A percentile compares a stretch with the other conserved stretches of the same genome.
phyloP scores from a whole-genome alignment of 768 basidiomycete genomes.

The Epithele typhae region DNA sequence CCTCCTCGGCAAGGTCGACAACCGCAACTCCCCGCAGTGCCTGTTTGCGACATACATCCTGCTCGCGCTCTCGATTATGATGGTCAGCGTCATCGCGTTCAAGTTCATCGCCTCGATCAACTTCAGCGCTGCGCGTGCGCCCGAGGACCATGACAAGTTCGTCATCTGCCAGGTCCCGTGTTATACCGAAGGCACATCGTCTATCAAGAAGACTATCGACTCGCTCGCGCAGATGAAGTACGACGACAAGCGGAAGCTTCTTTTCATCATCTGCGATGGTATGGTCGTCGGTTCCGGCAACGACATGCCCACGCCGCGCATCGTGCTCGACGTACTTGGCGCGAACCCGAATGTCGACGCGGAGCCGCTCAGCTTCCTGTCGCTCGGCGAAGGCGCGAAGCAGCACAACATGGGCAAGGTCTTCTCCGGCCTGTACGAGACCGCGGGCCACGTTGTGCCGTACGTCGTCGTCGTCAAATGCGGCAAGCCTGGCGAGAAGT shows the following conservation, averaged over 20 bases:
- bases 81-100: constrained; percentile 95
- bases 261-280: constrained; percentile 93
- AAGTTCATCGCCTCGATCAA: constrained; percentile 92
- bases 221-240: constrained; percentile 93
- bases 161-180: constrained; percentile 98
- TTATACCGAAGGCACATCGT: constrained; percentile 93
- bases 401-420: constrained; percentile 99
- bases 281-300: constrained; percentile 98
- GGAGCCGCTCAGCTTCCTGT: constrained; percentile 91
- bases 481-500: constrained; percentile 92
- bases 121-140: constrained; percentile 73
- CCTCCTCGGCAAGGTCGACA: constrained; percentile 88
- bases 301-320: constrained; percentile 92
- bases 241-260: constrained; percentile 95
- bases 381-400: constrained; percentile 89
- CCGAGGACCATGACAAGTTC: constrained; percentile 95
- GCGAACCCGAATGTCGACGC: constrained; percentile 91
- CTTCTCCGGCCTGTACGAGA: constrained; percentile 94
- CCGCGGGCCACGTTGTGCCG: constrained; percentile 91
- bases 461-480: constrained; percentile 91
- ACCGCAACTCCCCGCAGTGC: constrained; percentile 88
- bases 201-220: constrained; percentile 85
- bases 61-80: constrained; percentile 81
- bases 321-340: constrained; percentile 95
- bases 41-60: constrained; percentile 89